Evolutionary conservation across 805 yeast genomes (phyloP).

Genomic region (Schwanniomyces polymorphus): DNA sequence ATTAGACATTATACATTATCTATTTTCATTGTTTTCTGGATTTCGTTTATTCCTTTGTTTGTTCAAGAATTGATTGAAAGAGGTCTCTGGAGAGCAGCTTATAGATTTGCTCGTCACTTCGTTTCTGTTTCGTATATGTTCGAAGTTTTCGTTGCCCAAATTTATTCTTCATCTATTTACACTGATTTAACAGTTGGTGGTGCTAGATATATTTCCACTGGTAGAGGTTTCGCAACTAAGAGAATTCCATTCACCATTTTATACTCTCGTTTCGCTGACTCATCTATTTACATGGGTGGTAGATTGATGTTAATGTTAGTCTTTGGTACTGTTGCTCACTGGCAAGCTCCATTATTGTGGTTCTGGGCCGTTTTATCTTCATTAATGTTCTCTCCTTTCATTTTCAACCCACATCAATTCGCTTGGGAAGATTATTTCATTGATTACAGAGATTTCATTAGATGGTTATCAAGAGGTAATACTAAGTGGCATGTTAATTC

Average conservation of each 20-base stretch:
- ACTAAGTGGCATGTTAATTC: constrained; percentile 86
- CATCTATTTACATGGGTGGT: constrained; percentile 83
- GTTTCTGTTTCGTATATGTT: constrained; percentile 73
- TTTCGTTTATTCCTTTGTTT: constrained; percentile 72
- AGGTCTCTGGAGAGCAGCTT: constrained; percentile 69
- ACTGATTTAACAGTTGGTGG: constrained; percentile 76
- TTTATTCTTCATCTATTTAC: constrained; percentile 68
- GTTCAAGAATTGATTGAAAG: constrained; percentile 78
- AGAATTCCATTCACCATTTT: constrained; percentile 65
- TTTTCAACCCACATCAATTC: constrained; percentile 97
- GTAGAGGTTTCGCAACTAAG: constrained; percentile 78
- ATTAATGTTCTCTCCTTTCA: constrained; percentile 85
- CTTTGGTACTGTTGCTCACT: constrained; percentile 72
- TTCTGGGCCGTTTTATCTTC: constrained; percentile 94
- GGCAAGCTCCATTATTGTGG: constrained; percentile 96
- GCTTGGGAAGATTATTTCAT: constrained; percentile 94
- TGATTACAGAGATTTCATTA: constrained; percentile 91
- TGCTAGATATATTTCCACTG: constrained; percentile 80
- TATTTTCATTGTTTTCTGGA: constrained; percentile 70
- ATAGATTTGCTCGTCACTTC: constrained; percentile 65
- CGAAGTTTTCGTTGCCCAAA: constrained; percentile 76
- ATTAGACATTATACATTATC: constrained; percentile 70
- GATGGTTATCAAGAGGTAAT: constrained; percentile 91
- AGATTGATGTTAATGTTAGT: constrained; percentile 71
- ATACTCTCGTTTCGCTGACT: constrained; percentile 71